A percentile compares a stretch with the other conserved stretches of the same genome.
Evolutionary conservation across 352 stramenopile species (phyloP).

Genomic region (Ochromonadaceae sp.): DNA sequence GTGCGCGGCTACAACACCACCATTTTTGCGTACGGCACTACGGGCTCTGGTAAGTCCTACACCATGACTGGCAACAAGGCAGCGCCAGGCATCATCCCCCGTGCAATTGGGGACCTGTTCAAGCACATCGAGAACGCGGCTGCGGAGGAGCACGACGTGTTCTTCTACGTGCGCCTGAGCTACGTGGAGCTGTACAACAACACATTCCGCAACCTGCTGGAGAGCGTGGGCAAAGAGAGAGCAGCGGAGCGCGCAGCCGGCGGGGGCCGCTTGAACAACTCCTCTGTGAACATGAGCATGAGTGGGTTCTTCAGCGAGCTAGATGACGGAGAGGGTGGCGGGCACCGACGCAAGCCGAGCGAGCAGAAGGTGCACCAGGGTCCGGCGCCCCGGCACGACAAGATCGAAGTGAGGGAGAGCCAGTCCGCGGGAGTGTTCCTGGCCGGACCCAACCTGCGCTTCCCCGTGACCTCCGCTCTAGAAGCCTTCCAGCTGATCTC

Average conservation of each 20-base stretch:
- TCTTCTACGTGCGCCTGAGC: slow-evolving; percentile 47
- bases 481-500: slow-evolving; percentile 26
- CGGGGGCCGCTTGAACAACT: neutral
- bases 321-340: slow-evolving; percentile 21
- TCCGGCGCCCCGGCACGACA: neutral
- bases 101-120: slow-evolving; percentile 52
- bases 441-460: slow-evolving; percentile 20
- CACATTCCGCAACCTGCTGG: slow-evolving; percentile 65
- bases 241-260: neutral
- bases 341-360: neutral
- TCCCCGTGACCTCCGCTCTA: slow-evolving; percentile 27
- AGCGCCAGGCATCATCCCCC: slow-evolving; percentile 52
- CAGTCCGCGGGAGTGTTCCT: slow-evolving; percentile 25
- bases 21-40: slow-evolving; percentile 76
- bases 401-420: slow-evolving; percentile 25
- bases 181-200: slow-evolving; percentile 90
- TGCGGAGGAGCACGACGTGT: neutral
- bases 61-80: slow-evolving; percentile 59
- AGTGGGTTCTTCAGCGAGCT: slow-evolving; percentile 12
- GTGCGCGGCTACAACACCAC: slow-evolving; percentile 51
- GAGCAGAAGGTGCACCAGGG: neutral
- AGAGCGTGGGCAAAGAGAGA: neutral
- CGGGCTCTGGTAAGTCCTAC: slow-evolving; percentile 71
- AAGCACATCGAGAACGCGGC: slow-evolving; percentile 18
- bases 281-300: neutral